Conservation (phyloP, 2,329 filamentous ascomycete species). For the Penicillium olsonii region DNA sequence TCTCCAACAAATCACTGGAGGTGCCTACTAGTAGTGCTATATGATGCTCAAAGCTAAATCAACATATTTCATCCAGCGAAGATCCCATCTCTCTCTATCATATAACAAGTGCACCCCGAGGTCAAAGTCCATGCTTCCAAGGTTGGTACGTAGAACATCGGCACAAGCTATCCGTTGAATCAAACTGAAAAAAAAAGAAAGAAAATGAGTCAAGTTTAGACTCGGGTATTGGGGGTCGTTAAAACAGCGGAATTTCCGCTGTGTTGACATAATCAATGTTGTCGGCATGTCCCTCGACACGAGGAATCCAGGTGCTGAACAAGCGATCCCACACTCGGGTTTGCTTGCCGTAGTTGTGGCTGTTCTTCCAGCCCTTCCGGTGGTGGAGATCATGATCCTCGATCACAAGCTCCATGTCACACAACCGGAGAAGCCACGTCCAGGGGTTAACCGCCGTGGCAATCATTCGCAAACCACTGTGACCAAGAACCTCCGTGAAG, state of each 20-base stretch:
- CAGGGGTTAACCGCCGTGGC: slow-evolving; percentile 24
- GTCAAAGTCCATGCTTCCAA: no score
- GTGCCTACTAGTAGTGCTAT: no score
- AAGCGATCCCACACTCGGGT: slow-evolving; percentile 29
- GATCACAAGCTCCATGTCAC: slow-evolving; percentile 27
- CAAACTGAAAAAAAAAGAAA: background rate
- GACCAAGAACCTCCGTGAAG: slow-evolving; percentile 27
- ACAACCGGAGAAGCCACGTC: slow-evolving; percentile 20
- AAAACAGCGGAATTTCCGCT: slow-evolving; percentile 25
- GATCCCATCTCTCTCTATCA: no score
- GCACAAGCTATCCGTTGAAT: background rate
- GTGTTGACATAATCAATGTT: slow-evolving; percentile 28
- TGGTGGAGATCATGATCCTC: slow-evolving; percentile 31
- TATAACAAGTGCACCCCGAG: no score
- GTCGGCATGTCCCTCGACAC: slow-evolving; percentile 21
- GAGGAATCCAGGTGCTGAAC: slow-evolving; percentile 28
- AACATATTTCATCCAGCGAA: no score
- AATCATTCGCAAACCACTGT: slow-evolving; percentile 26
- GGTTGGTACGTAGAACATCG: no score
- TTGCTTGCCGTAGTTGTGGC: slow-evolving; percentile 23
- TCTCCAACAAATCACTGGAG: no score
- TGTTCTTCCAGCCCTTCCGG: slow-evolving; percentile 31
- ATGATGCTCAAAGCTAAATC: no score
- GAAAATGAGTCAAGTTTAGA: background rate
- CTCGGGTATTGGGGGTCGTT: background rate